Evolutionary conservation across 1,284 basidiomycete genomes (phyloP), one percentile per base, ranked within the genome.

Genomic region (Apiotrichum mycotoxinovorans): DNA sequence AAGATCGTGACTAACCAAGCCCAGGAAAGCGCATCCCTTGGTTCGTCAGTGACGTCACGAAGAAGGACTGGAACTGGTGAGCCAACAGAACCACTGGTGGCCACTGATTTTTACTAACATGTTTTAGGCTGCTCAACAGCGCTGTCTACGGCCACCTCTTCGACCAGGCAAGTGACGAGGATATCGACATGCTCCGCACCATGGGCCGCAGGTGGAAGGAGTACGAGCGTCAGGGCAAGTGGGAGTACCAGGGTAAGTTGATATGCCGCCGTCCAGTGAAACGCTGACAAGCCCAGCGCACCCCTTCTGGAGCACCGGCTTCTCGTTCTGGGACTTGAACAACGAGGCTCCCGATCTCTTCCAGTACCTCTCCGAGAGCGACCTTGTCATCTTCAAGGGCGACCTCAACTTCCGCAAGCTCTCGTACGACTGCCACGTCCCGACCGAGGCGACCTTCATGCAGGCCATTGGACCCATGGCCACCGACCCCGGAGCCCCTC

Each of bases 251-350:
- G 76, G 62, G 63, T 66, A 52, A 61, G 65, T 57, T 5, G 12
- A 17, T 22, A 17, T 18, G 25, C 25, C 4, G 11, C n/a, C 7
- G 7, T 22, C 27, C 11, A 11, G 25, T 23, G 26, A 17, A n/a
- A 25, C 14, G 51, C 43, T 25, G 17, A 43, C 23, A 33, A n/a
- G n/a, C 17, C 20, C 25, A 42, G 49, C 93, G 76, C 73, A 51
- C 95, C 91, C 94, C 20, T 95, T 93, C 83, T 95, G 91, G 91
- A 92, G 89, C 77, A 89, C 89, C 23, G 90, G 91, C n/a, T 93
- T 90, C 79, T 93, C 90, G 50, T 93, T 85, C 73, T 69, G 71
- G 93, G 89, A 93, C 63, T 79, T 98, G 33, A 53, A 53, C 44
- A 40, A 34, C 52, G 92, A 93, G 76, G 89, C 91, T 0, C 91